Conservation (phyloP, 345 rosid genomes). For the Pugionium dolabratum region DNA sequence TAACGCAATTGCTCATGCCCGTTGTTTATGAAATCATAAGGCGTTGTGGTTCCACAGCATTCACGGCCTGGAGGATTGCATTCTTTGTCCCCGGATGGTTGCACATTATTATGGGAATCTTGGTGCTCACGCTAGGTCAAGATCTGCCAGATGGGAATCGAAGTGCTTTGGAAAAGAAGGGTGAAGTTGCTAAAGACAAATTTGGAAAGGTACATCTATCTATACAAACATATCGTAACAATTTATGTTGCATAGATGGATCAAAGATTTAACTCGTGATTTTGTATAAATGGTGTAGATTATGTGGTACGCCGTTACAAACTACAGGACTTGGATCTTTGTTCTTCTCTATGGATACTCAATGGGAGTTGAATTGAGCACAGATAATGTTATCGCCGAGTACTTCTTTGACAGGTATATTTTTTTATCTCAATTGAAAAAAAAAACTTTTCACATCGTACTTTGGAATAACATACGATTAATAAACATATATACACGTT, state of each 20-base stretch:
- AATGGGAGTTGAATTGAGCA: slow-evolving; percentile 65
- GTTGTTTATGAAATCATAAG: slow-evolving; percentile 57
- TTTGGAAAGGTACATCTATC: slow-evolving; percentile 57
- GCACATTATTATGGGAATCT: slow-evolving; percentile 62
- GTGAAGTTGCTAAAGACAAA: slow-evolving; percentile 61
- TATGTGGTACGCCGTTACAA: slow-evolving; percentile 55
- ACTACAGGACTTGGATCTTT: slow-evolving; percentile 70
- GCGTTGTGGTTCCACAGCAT: slow-evolving; percentile 58
- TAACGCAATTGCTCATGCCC: slow-evolving; percentile 77
- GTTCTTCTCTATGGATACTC: slow-evolving; percentile 70
- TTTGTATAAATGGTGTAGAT: slow-evolving; percentile 37
- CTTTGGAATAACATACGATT: not conserved
- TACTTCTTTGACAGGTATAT: slow-evolving; percentile 66
- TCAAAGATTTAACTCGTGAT: not conserved
- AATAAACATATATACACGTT: not conserved
- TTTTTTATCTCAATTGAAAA: not conserved
- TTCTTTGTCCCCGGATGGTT: slow-evolving; percentile 73
- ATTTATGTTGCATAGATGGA: not conserved
- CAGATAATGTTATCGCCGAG: slow-evolving; percentile 69
- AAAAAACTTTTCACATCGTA: not conserved
- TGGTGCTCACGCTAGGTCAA: slow-evolving; percentile 74
- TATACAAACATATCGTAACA: not conserved
- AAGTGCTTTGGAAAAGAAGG: slow-evolving; percentile 56
- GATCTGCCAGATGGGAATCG: slow-evolving; percentile 80
- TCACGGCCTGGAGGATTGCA: slow-evolving; percentile 79